phyloP scores from a whole-genome alignment of 805 yeast species.

The Ogataea saltuana region DNA sequence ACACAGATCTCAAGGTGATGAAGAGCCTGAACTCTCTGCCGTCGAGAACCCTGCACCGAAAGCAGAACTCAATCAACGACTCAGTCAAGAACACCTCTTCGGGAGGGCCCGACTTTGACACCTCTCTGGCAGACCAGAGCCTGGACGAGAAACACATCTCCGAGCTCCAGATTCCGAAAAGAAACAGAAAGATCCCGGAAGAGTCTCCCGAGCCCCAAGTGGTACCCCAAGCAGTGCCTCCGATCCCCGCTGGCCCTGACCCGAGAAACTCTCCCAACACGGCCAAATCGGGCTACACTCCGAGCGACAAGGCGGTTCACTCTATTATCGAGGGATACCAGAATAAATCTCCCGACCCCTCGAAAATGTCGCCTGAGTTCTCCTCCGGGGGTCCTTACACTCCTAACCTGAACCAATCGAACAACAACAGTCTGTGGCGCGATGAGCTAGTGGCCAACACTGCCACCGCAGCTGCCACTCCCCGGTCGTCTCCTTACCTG shows the following conservation, averaged over 20 bases:
- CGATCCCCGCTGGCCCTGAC: no score
- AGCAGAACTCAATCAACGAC: conserved; percentile 14
- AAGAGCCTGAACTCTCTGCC: conserved; percentile 14
- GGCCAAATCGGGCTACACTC: conserved; percentile 11
- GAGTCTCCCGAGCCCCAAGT: no score
- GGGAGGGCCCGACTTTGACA: background rate
- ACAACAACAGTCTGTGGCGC: no score
- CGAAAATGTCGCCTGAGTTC: background rate
- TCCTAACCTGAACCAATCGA: no score
- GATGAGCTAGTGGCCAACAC: background rate
- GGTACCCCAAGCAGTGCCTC: no score
- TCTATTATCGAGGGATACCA: conserved; percentile 15
- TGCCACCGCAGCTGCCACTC: background rate
- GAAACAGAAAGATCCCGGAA: no score
- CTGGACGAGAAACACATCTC: conserved; percentile 5
- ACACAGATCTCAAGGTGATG: conserved; percentile 20
- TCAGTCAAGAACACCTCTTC: conserved; percentile 1
- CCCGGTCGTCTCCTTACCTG: conserved; percentile 3
- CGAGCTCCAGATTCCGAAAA: conserved; percentile 3
- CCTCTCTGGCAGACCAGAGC: background rate
- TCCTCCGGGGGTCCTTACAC: background rate
- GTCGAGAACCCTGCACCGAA: conserved; percentile 16
- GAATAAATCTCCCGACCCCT: conserved; percentile 4
- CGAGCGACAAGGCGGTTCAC: conserved; percentile 3
- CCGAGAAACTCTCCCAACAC: conserved; percentile 9